These are phyloP conservation scores for Penicillium pulvis DNA, from an alignment of 495 filamentous ascomycete species.

Conservation along the genomic window DNA sequence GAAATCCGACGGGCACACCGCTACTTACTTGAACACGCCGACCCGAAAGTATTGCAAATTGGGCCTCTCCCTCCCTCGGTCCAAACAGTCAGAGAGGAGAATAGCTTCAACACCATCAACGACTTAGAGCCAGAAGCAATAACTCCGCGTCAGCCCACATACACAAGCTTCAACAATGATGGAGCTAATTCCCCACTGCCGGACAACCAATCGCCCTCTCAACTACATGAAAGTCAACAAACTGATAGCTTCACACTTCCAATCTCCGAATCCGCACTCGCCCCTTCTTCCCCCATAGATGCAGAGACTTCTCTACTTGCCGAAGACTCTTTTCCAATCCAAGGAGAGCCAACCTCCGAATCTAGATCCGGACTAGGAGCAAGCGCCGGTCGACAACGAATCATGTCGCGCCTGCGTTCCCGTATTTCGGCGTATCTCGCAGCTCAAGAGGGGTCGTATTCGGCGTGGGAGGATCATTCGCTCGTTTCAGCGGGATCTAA, in stretches of 20 bases:
- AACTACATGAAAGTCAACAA: conserved; percentile 18
- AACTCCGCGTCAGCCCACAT: not conserved
- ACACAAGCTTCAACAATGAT: not conserved
- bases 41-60: conserved; percentile 25
- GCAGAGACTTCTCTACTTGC: not conserved
- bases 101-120: not conserved
- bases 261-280: conserved; percentile 23
- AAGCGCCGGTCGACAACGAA: conserved; percentile 3
- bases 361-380: not conserved
- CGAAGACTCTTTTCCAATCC: not conserved
- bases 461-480: conserved; percentile 46
- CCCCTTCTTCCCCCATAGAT: conserved; percentile 10
- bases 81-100: conserved; percentile 18
- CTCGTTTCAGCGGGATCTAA: conserved; percentile 50
- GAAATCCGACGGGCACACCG: conserved; percentile 32
- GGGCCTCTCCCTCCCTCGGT: conserved; percentile 37
- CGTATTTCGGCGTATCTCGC: conserved; percentile 9
- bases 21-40: conserved; percentile 27
- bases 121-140: not conserved
- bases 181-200: not conserved
- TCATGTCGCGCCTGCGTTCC: conserved; percentile 4
- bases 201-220: not conserved
- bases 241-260: conserved; percentile 18
- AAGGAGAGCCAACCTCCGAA: not conserved
- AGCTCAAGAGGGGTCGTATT: conserved; percentile 23